Conservation (phyloP, 805 yeast species). For the Kuraishia borneana region DNA sequence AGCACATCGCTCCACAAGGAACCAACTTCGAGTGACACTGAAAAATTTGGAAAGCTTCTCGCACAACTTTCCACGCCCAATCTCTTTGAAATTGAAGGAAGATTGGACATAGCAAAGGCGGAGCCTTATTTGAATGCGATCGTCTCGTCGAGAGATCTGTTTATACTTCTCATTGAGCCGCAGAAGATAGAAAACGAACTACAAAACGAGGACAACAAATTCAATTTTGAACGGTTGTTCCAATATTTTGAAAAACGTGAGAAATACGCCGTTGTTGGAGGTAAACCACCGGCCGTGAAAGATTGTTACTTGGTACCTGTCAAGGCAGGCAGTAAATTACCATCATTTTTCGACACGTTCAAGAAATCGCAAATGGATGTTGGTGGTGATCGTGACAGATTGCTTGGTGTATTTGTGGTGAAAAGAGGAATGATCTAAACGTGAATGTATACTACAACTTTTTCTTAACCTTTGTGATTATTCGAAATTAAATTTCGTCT, state of each 20-base stretch:
- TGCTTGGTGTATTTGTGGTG: conserved; percentile 18
- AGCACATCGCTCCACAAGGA: conserved; percentile 1
- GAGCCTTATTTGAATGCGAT: conserved; percentile 42
- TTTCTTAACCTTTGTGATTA: conserved; percentile 6
- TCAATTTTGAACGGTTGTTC: conserved; percentile 21
- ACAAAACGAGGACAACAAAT: conserved; percentile 10
- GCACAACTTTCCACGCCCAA: conserved; percentile 1
- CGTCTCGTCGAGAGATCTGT: conserved; percentile 37
- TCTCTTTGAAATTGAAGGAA: conserved; percentile 45
- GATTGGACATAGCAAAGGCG: conserved; percentile 44
- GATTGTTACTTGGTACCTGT: conserved; percentile 51
- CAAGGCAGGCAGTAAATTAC: conserved; percentile 7
- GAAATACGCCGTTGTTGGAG: conserved; percentile 52
- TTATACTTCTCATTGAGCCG: conserved; percentile 30
- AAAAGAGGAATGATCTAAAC: conserved; percentile 8
- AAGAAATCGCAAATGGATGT: neutral
- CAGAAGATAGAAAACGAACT: conserved; percentile 11
- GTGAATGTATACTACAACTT: conserved; percentile 3
- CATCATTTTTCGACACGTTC: conserved; percentile 4
- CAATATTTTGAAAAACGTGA: conserved; percentile 32
- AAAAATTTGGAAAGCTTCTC: neutral
- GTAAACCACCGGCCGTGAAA: conserved; percentile 37
- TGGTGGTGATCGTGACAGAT: conserved; percentile 5
- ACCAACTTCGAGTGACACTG: neutral
- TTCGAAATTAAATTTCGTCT: too few relatives aligned